Base-by-base conservation (phyloP, 2,329 filamentous ascomycete species). In the Penicillium sp. region DNA sequence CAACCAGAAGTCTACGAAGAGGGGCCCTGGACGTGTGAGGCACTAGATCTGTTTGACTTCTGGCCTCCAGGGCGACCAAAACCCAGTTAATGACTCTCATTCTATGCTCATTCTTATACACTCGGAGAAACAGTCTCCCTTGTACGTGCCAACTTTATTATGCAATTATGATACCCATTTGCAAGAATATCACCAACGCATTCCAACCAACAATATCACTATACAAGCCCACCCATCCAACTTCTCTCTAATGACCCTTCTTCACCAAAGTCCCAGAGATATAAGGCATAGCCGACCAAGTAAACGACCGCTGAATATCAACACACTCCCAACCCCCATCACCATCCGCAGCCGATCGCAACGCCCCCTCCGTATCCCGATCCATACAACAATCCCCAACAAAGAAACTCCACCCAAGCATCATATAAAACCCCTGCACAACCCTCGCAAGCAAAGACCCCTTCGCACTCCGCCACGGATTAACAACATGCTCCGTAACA, bases 401-500 rank as follows among this genome's bases (percentile, higher is more conserved):
- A 53, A 78, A 77, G 55, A 75, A 78, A 4, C 71, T 70, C 78
- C 78, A 82, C 4, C 77, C 75, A 3, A 76, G 40, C 3, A 68
- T 28, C 27, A 66, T 68, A 61, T 73, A 80, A 10, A 77, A 52
- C 9, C 67, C 54, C 64, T 82, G 80, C 58, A 75, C 58, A 13
- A 70, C 9, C 18, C 75, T 62, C n/a, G 71, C 76, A 10, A 74
- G 6, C 9, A 75, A 10, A 31, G 71, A 75, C 5, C 76, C 78
- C 56, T 69, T 72, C 38, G 67, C 66, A n/a, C 65, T 70, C 44
- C 64, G 61, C 74, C 76, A 80, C 1, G 75, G 73, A 57, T 79
- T 81, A 23, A 67, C 72, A 10, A 81, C 75, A 66, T 83, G 80
- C 62, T 82, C 80, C 44, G 73, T 76, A 24, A 82, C 67, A 15